Conservation (phyloP, 768 basidiomycete genomes). For the Suillus weaverae region DNA sequence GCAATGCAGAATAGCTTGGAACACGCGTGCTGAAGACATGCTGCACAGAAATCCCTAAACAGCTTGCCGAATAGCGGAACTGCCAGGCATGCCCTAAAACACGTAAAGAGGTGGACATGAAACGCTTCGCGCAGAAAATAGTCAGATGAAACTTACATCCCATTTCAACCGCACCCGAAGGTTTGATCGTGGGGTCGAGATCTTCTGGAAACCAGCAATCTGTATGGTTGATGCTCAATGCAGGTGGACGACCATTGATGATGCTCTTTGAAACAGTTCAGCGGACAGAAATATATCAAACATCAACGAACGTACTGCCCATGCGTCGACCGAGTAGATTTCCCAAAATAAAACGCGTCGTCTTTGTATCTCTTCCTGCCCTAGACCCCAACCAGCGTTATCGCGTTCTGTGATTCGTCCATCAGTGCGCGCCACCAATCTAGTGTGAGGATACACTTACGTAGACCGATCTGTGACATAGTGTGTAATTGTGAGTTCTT, state of each 20-base stretch:
- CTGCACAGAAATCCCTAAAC: constrained; percentile 43
- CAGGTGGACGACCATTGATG: constrained; percentile 51
- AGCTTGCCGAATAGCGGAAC: constrained; percentile 44
- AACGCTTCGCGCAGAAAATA: constrained; percentile 12
- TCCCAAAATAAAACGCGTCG: constrained; percentile 55
- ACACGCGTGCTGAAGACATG: constrained; percentile 41
- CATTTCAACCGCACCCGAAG: constrained; percentile 37
- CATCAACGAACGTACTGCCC: constrained; percentile 38
- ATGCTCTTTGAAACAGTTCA: constrained; percentile 36
- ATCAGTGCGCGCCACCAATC: neutral
- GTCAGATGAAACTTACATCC: constrained; percentile 39
- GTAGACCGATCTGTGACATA: constrained; percentile 47
- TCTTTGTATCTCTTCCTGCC: constrained; percentile 45
- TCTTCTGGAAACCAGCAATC: constrained; percentile 56
- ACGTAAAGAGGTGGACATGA: constrained; percentile 10
- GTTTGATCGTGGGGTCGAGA: constrained; percentile 30
- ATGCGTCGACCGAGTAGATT: constrained; percentile 48
- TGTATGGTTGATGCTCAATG: constrained; percentile 45
- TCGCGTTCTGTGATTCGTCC: constrained; percentile 45
- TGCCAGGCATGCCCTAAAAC: constrained; percentile 45
- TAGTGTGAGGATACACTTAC: constrained; percentile 32
- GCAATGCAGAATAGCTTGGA: constrained; percentile 43
- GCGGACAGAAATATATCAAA: neutral
- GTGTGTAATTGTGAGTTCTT: constrained; percentile 9
- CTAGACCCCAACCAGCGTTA: constrained; percentile 47